These are phyloP conservation scores for Naganishia liquefaciens DNA, from an alignment of 1,284 basidiomycete species.

Conservation along the genomic window DNA sequence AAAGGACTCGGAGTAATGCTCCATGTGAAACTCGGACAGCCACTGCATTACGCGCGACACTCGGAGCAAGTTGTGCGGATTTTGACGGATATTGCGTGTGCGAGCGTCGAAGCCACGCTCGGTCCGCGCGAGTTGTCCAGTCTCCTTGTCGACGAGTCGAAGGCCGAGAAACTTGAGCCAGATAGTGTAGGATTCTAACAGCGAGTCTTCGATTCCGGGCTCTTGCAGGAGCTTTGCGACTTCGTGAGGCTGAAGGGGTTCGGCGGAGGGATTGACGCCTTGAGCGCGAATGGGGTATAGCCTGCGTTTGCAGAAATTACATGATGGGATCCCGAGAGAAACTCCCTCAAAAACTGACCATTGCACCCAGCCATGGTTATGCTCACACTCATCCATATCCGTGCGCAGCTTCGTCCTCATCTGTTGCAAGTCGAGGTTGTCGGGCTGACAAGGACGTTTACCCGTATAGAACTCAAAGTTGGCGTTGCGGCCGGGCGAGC, in stretches of 20 bases:
- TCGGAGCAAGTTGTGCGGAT: slow-evolving; percentile 72
- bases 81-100: slow-evolving; percentile 65
- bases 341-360: slow-evolving; percentile 56
- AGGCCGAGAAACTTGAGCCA: slow-evolving; percentile 77
- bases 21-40: slow-evolving; percentile 61
- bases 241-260: slow-evolving; percentile 67
- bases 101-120: slow-evolving; percentile 56
- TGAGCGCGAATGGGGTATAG: slow-evolving; percentile 44
- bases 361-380: slow-evolving; percentile 61
- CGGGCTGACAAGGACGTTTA: slow-evolving; percentile 62
- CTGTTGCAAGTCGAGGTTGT: slow-evolving; percentile 64
- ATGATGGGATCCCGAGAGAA: slow-evolving; percentile 66
- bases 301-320: slow-evolving; percentile 31
- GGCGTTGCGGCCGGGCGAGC: slow-evolving; percentile 54
- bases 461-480: slow-evolving; percentile 70
- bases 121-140: slow-evolving; percentile 57
- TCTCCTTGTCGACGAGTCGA: slow-evolving; percentile 61
- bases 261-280: slow-evolving; percentile 64
- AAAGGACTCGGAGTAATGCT: slow-evolving; percentile 10
- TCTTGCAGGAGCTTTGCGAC: slow-evolving; percentile 63
- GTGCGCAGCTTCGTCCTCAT: slow-evolving; percentile 64
- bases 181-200: slow-evolving; percentile 64
- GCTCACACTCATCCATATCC: slow-evolving; percentile 65
- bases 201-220: slow-evolving; percentile 58
- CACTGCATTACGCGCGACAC: slow-evolving; percentile 75